Base-by-base conservation (phyloP, 495 filamentous ascomycete species). In the Hypoxylon subgilvum region DNA sequence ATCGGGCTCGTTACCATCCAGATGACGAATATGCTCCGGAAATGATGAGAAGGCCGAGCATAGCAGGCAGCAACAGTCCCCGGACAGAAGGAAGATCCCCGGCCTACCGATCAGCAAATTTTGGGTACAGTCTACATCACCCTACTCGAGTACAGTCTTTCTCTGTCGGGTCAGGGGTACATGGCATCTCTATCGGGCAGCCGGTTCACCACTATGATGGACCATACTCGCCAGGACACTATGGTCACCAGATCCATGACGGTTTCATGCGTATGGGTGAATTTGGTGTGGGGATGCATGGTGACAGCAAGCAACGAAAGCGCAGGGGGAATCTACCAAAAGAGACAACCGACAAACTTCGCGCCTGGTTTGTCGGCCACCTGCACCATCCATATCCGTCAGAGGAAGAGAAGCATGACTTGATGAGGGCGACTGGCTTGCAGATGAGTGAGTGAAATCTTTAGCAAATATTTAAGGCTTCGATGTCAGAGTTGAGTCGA, bases 391-490 rank as follows among this genome's bases (percentile, higher is more conserved):
- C 91, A 0, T 96, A 96, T 65, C 91, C 91, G 4, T 91, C 84
- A 25, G 91, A 96, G 67, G 91, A 95, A 42, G 88, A 96, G 72
- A 96, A 96, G 75, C 86, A 91, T 63, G 80, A 86, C 63, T 78
- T 96, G 36, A 89, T 90, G 79, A 78, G 79, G 19, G 74, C 83
- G 49, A 96, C 91, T 1, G 85, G 86, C 0, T 78, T 96, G 10
- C 85, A 88, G 17, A 88, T 94, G 67, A 93, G 88, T 76, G 87
- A 88, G 85, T 88, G 84, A 4, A 5, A 12, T 7, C 38, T 41
- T 13, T 4, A 6, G n/a, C 8, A 43, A 28, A 30, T 45, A n/a
- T 16, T n/a, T 13, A 7, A 17, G 0, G 19, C 6, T 28, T 18
- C 35, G 2, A 23, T 18, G 12, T 42, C 27, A 23, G n/a, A 21